A percentile compares a stretch with the other conserved stretches of the same genome.
phyloP scores from a whole-genome alignment of 1,284 basidiomycete genomes.

The Ceraceosorus guamensis region DNA sequence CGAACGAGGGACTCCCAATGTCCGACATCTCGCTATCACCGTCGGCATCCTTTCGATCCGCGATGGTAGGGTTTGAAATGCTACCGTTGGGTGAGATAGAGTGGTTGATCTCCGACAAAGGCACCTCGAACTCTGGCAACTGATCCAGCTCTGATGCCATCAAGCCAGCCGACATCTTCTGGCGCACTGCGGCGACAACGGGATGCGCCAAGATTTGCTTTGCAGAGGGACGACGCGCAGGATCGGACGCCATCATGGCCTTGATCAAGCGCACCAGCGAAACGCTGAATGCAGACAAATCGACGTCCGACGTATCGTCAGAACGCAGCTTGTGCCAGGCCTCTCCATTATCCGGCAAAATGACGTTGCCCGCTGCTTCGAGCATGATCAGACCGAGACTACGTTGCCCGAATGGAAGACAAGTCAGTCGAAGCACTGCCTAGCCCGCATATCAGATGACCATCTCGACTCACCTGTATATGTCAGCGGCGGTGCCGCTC shows the following conservation, averaged over 20 bases:
- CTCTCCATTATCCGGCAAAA: slow-evolving; percentile 91
- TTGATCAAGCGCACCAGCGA: slow-evolving; percentile 37
- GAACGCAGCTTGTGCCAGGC: slow-evolving; percentile 87
- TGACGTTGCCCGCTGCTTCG: slow-evolving; percentile 89
- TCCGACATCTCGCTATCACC: slow-evolving; percentile 15
- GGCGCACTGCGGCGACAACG: slow-evolving; percentile 26
- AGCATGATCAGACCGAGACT: slow-evolving; percentile 88
- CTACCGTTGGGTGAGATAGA: slow-evolving; percentile 11
- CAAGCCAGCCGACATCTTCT: slow-evolving; percentile 32
- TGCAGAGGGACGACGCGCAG: slow-evolving; percentile 28
- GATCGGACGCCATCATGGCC: slow-evolving; percentile 24
- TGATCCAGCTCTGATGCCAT: slow-evolving; percentile 39
- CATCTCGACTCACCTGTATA: slow-evolving; percentile 70
- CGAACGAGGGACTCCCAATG: slow-evolving; percentile 10
- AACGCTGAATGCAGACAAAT: slow-evolving; percentile 57
- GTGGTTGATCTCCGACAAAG: slow-evolving; percentile 11
- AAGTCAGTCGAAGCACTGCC: slow-evolving; percentile 4
- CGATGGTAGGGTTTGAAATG: slow-evolving; percentile 8
- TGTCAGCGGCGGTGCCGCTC: slow-evolving; percentile 88
- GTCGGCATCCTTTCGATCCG: slow-evolving; percentile 14
- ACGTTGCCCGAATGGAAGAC: slow-evolving; percentile 44
- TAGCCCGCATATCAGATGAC: background rate
- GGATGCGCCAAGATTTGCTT: slow-evolving; percentile 29
- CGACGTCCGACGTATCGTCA: slow-evolving; percentile 85
- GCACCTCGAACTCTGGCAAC: slow-evolving; percentile 31